Conservation (phyloP, 768 basidiomycete species). For the Lentinula raphanica region DNA sequence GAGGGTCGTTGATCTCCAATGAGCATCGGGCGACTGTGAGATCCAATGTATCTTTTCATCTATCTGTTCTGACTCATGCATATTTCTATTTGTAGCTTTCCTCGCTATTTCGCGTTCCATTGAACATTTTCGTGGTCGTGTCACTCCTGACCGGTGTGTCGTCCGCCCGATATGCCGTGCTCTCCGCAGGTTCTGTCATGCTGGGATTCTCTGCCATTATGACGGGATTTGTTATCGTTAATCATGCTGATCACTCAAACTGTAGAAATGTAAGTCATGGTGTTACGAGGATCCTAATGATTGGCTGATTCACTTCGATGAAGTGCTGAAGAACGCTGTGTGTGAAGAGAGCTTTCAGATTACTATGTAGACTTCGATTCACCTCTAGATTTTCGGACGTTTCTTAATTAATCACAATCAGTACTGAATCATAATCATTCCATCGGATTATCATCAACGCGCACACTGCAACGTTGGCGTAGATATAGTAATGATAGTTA, state of each 20-base stretch:
- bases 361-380: too few relatives aligned
- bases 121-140: conserved; percentile 69
- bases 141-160: conserved; percentile 67
- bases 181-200: conserved; percentile 42
- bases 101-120: conserved; percentile 67
- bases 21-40: conserved; percentile 72
- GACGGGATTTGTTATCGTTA: conserved; percentile 36
- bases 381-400: too few relatives aligned
- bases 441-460: background rate
- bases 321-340: background rate
- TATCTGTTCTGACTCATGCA: background rate
- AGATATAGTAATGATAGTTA: background rate
- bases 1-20: conserved; percentile 60
- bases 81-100: conserved; percentile 40
- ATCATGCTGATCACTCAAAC: conserved; percentile 13
- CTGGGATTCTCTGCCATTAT: conserved; percentile 42
- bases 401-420: too few relatives aligned
- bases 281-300: background rate
- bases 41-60: conserved; percentile 1
- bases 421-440: too few relatives aligned
- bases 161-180: conserved; percentile 50
- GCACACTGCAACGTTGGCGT: conserved; percentile 7
- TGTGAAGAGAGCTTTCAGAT: too few relatives aligned
- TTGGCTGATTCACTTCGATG: background rate
- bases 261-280: background rate